Base-by-base conservation (phyloP, 192 early-diverging fungal genomes). In the Coemansia sp. region DNA sequence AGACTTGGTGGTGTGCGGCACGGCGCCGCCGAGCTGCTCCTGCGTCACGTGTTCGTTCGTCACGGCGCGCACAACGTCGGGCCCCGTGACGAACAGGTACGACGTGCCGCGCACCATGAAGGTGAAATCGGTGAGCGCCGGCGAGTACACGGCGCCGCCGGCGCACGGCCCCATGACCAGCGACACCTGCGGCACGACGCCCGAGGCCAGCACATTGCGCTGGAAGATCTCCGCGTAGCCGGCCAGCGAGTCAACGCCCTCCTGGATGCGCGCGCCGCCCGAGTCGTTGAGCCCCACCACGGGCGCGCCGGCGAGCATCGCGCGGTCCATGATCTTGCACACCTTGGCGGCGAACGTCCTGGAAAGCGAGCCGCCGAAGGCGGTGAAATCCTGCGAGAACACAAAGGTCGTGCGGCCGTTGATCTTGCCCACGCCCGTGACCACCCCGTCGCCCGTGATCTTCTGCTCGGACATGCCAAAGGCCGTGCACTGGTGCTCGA, bases 121-220 rank as follows among this genome's bases (percentile, higher is more conserved):
- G 2, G 89, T 94, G 53, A 96, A 95, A 61, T 98, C 95, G 0
- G 93, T 98, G 78, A 98, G 78, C 41, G 95, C 95, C 17, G 95
- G 95, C 14, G 92, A 94, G 78, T 98, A 98, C 21, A 98, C 95
- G 8, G 93, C 93, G 45, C 94, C 94, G 69, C 95, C 95, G 23
- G 95, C 95, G 64, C 94, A 98, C 5, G 95, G 95, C 3, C 95
- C 95, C 95, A 98, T 98, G 52, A 98, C 89, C 43, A 98, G 69
- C 3, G 94, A 96, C 47, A 98, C 86, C 71, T 98, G 95, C 19
- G 95, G 95, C 27, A 98, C 81, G 18, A 96, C 95, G 19, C 95
- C 95, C 1, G 92, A 94, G 4, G 90, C 90, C 56, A 89, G 57
- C 23, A 96, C 95, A 66, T 98, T 98, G 62, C 87, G 86, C 69